These are phyloP conservation scores for Berberis vulgaris DNA, from an alignment of 164 flowering plant genomes.

Conservation along the genomic window DNA sequence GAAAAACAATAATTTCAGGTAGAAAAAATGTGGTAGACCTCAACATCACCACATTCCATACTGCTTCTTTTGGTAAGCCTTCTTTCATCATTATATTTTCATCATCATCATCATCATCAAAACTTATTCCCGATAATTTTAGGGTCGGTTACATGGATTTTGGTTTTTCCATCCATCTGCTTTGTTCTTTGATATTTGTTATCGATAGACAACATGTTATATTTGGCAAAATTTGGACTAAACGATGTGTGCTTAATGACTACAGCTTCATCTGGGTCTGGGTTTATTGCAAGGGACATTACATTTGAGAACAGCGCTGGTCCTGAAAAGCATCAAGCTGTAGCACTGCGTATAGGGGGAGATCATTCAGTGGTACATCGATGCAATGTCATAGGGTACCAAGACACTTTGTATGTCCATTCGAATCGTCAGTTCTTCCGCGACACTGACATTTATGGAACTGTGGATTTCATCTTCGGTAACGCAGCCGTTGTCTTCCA, in stretches of 20 bases:
- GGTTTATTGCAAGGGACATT: conserved; percentile 73
- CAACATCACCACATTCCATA: conserved; percentile 73
- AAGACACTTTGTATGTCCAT: conserved; percentile 78
- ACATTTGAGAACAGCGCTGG: conserved; percentile 74
- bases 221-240: no score
- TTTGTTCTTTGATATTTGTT: no score
- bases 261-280: conserved; percentile 71
- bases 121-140: no score
- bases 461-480: conserved; percentile 84
- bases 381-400: conserved; percentile 70
- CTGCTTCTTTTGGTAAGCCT: conserved; percentile 76
- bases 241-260: not conserved
- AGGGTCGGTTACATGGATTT: no score
- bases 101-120: no score
- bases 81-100: no score
- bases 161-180: not conserved
- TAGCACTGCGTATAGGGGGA: conserved; percentile 73
- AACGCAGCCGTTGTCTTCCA: conserved; percentile 82
- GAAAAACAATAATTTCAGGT: conserved; percentile 68
- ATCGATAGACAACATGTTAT: not conserved
- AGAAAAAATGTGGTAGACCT: conserved; percentile 34
- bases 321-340: conserved; percentile 76
- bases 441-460: conserved; percentile 68
- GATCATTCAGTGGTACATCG: conserved; percentile 72
- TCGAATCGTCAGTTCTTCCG: conserved; percentile 74